A percentile compares a stretch with the other conserved stretches of the same genome.
These are phyloP conservation scores for Skeletonema grethae DNA, from an alignment of 108 stramenopile genomes.

Conservation along the genomic window DNA sequence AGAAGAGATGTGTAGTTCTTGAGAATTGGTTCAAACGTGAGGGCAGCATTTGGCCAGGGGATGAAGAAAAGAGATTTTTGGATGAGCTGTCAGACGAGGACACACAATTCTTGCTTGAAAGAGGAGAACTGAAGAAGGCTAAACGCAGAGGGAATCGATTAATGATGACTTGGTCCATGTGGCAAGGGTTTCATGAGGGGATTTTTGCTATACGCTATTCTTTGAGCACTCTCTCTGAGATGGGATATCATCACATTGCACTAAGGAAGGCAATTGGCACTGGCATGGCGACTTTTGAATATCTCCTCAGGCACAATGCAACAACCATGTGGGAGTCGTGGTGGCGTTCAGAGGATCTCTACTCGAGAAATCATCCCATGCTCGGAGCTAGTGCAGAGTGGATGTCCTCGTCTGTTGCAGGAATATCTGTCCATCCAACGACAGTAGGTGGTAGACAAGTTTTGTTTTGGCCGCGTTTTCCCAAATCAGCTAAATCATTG, in stretches of 20 bases:
- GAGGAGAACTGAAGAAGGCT: not conserved
- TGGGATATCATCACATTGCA: conserved; percentile 38
- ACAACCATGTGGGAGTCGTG: conserved; percentile 62
- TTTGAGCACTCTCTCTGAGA: conserved; percentile 34
- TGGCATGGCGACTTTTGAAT: conserved; percentile 40
- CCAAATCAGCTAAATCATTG: conserved; percentile 27
- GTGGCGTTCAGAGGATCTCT: conserved; percentile 46
- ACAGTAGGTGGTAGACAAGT: conserved; percentile 30
- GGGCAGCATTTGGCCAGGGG: conserved; percentile 17
- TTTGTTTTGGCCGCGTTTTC: conserved; percentile 43
- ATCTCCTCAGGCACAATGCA: conserved; percentile 53
- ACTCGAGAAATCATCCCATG: conserved; percentile 59
- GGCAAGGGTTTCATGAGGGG: conserved; percentile 44
- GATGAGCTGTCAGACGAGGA: conserved; percentile 14
- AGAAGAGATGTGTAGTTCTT: conserved; percentile 37
- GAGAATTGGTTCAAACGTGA: conserved; percentile 38
- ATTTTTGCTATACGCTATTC: conserved; percentile 40
- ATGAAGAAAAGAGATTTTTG: conserved; percentile 33
- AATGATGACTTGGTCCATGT: conserved; percentile 11
- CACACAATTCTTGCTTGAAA: not conserved
- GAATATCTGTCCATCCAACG: conserved; percentile 30
- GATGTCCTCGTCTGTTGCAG: conserved; percentile 45
- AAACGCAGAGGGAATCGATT: not conserved
- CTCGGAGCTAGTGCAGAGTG: conserved; percentile 51
- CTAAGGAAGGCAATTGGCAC: conserved; percentile 25